Conservation (phyloP, 2,329 filamentous ascomycete species). For the Xylaria sp. region DNA sequence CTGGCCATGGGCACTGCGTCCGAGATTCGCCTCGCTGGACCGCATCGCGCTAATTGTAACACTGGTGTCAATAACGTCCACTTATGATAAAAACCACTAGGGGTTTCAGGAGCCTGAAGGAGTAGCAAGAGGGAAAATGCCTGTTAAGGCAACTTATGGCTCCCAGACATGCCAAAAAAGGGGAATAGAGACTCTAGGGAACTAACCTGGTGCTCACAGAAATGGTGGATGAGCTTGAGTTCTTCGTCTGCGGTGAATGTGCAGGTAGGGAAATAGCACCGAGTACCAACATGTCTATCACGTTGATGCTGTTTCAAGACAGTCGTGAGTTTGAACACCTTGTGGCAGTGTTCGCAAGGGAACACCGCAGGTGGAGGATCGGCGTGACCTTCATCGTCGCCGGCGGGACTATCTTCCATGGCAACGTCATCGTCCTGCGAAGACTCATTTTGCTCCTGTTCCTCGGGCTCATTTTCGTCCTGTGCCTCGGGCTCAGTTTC, state of each 20-base stretch:
- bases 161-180: not conserved
- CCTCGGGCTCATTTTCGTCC: too few relatives aligned
- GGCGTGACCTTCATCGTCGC: too few relatives aligned
- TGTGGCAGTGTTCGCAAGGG: not conserved
- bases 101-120: not conserved
- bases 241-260: not conserved
- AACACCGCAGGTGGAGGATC: too few relatives aligned
- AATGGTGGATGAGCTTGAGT: not conserved
- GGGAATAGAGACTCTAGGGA: not conserved
- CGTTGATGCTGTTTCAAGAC: not conserved
- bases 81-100: not conserved
- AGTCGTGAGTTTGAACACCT: too few relatives aligned
- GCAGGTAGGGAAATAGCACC: slow-evolving; percentile 19
- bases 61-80: slow-evolving; percentile 38
- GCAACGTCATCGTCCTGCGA: too few relatives aligned
- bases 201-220: not conserved
- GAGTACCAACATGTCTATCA: not conserved
- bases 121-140: not conserved
- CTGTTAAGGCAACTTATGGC: not conserved
- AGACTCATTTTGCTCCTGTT: too few relatives aligned
- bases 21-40: not conserved
- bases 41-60: slow-evolving; percentile 35
- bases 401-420: too few relatives aligned
- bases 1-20: slow-evolving; percentile 14
- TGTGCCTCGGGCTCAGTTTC: too few relatives aligned